Evolutionary conservation across 192 early-diverging fungal species (phyloP).

Genomic region (Coemansia sp.): DNA sequence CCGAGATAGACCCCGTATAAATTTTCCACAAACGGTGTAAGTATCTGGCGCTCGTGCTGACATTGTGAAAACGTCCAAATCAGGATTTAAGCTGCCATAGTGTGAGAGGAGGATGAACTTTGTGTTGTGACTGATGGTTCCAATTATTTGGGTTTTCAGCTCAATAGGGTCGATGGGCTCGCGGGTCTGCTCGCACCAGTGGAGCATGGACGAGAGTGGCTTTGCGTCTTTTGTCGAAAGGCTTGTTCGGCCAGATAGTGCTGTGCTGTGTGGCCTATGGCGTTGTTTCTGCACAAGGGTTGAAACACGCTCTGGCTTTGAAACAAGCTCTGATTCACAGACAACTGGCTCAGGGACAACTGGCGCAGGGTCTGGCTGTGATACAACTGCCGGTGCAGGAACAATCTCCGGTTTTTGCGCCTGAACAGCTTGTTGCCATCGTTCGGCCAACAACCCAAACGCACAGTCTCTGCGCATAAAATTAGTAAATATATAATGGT

Average conservation of each 20-base stretch:
- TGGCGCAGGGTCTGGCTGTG: too few relatives aligned
- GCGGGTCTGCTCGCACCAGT: not conserved
- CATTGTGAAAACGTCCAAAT: too few relatives aligned
- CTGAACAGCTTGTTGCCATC: not conserved
- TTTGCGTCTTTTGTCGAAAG: not conserved
- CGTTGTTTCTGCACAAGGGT: not conserved
- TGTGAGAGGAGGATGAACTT: slow-evolving; percentile 9
- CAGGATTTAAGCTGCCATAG: too few relatives aligned
- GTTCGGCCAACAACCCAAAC: not conserved
- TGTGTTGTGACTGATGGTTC: slow-evolving; percentile 16
- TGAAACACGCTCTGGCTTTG: not conserved
- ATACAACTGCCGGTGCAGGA: too few relatives aligned
- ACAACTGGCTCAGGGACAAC: too few relatives aligned
- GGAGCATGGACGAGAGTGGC: not conserved
- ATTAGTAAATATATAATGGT: slow-evolving; percentile 51
- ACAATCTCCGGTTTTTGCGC: too few relatives aligned
- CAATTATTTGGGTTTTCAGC: slow-evolving; percentile 11
- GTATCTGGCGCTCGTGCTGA: too few relatives aligned
- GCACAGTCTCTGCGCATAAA: slow-evolving; percentile 48
- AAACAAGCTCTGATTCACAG: too few relatives aligned
- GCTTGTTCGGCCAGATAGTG: not conserved
- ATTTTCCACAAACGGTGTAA: too few relatives aligned
- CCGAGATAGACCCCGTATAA: too few relatives aligned
- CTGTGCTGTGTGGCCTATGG: not conserved
- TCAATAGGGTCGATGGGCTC: slow-evolving; percentile 10